A percentile compares a stretch with the other conserved stretches of the same genome.
phyloP scores from a whole-genome alignment of 805 yeast species.

The Metschnikowia bowlesiae region DNA sequence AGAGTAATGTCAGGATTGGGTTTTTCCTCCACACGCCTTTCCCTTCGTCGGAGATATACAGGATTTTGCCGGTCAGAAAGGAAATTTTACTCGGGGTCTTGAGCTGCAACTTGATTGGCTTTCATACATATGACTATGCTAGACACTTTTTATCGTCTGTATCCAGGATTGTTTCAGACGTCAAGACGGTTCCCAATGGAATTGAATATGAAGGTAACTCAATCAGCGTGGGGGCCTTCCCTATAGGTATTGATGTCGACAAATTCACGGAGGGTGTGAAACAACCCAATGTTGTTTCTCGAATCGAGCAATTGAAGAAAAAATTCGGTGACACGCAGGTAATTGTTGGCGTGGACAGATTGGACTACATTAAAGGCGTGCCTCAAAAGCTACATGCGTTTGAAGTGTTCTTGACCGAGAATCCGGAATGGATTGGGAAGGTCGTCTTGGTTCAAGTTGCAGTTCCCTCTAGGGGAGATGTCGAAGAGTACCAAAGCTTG shows the following conservation, averaged over 20 bases:
- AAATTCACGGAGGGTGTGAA: slow-evolving; percentile 78
- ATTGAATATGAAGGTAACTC: slow-evolving; percentile 71
- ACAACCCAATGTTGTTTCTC: slow-evolving; percentile 53
- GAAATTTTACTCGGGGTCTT: slow-evolving; percentile 89
- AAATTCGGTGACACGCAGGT: slow-evolving; percentile 76
- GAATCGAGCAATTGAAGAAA: slow-evolving; percentile 58
- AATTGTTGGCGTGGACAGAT: slow-evolving; percentile 93
- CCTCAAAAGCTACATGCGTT: slow-evolving; percentile 97
- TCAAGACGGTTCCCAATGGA: slow-evolving; percentile 87
- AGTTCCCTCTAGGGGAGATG: slow-evolving; percentile 96
- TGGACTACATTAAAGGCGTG: slow-evolving; percentile 96
- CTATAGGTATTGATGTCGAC: slow-evolving; percentile 97
- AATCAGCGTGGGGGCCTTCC: slow-evolving; percentile 92
- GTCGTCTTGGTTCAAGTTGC: slow-evolving; percentile 95
- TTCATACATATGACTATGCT: slow-evolving; percentile 98
- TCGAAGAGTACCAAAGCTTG: slow-evolving; percentile 92
- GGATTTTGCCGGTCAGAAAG: slow-evolving; percentile 91
- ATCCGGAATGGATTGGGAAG: slow-evolving; percentile 98
- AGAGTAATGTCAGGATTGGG: slow-evolving; percentile 69
- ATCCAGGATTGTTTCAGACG: slow-evolving; percentile 66
- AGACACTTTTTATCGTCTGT: slow-evolving; percentile 92
- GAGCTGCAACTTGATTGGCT: slow-evolving; percentile 92
- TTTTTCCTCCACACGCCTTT: slow-evolving; percentile 97
- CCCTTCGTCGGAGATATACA: slow-evolving; percentile 93
- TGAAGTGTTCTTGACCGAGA: slow-evolving; percentile 84